Percentiles rank a stretch among this genome's conserved stretches.
Conservation (phyloP, 176 grass and related monocot species). For the Raddia distichophylla region DNA sequence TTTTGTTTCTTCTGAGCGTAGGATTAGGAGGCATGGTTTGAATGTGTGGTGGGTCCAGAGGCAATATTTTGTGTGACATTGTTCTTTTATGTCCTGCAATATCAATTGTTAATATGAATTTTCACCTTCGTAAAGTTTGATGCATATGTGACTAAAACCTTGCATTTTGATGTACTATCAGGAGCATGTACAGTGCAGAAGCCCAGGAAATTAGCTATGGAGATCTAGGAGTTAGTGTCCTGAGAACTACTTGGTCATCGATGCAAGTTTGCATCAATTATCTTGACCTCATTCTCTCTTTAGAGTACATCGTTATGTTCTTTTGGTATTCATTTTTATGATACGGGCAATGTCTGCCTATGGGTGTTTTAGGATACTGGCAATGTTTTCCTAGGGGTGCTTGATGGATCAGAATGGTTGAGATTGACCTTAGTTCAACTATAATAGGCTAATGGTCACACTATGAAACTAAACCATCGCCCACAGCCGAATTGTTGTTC, state of each 20-base stretch:
- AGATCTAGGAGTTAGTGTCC: slow-evolving; percentile 57
- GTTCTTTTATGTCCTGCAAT: not conserved
- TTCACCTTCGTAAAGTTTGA: not conserved
- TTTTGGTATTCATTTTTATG: not conserved
- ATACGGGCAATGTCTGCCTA: too few species aligned
- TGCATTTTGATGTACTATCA: slow-evolving; percentile 36
- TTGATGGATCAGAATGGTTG: slow-evolving; percentile 74
- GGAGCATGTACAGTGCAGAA: slow-evolving; percentile 56
- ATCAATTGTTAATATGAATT: too few species aligned
- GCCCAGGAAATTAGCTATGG: slow-evolving; percentile 63
- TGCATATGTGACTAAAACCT: not conserved
- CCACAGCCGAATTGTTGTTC: too few species aligned
- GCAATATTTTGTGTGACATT: too few species aligned
- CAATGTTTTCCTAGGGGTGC: slow-evolving; percentile 82
- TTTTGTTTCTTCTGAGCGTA: too few species aligned
- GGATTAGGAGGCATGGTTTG: too few species aligned
- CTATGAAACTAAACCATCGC: too few species aligned
- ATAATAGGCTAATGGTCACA: too few species aligned
- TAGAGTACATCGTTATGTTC: not conserved
- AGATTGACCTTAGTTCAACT: slow-evolving; percentile 56
- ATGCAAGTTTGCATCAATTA: slow-evolving; percentile 46
- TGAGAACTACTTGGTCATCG: slow-evolving; percentile 79
- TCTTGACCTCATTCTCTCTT: slow-evolving; percentile 18
- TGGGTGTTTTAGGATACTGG: slow-evolving; percentile 80
- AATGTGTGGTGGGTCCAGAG: too few species aligned